These are phyloP conservation scores for Neurospora discreta DNA, from an alignment of 495 filamentous ascomycete genomes.

Conservation along the genomic window DNA sequence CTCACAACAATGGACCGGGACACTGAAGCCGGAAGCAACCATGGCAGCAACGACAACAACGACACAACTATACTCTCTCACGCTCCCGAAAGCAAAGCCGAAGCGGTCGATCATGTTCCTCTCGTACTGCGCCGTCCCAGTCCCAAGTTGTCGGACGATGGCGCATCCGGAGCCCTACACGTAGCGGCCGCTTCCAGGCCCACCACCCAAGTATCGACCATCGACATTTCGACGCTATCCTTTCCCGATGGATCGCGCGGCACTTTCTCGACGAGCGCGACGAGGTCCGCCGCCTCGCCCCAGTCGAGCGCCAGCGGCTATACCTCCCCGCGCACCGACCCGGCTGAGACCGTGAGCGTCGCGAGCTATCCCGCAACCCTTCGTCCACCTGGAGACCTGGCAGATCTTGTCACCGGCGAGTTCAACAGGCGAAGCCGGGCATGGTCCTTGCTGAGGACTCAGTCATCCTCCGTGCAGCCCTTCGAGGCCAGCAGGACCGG, in stretches of 20 bases:
- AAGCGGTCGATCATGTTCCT: conserved; percentile 10
- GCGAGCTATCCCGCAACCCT: conserved; percentile 70
- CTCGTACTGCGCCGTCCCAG: conserved; percentile 60
- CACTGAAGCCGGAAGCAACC: conserved; percentile 6
- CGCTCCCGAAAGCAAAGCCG: background rate
- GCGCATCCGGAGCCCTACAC: conserved; percentile 12
- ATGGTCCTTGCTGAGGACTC: conserved; percentile 47
- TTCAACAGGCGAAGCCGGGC: conserved; percentile 45
- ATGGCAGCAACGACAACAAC: background rate
- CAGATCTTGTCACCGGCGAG: conserved; percentile 70
- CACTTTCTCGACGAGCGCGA: conserved; percentile 40
- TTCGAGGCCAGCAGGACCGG: conserved; percentile 38
- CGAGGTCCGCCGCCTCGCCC: conserved; percentile 25
- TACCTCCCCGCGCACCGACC: conserved; percentile 33
- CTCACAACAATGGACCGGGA: conserved; percentile 18
- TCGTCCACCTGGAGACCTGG: conserved; percentile 62
- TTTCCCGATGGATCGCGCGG: conserved; percentile 55
- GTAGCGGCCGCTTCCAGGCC: conserved; percentile 47
- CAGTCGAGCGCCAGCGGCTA: conserved; percentile 16
- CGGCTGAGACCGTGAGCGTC: conserved; percentile 73
- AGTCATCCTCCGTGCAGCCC: conserved; percentile 46
- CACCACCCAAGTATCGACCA: conserved; percentile 71
- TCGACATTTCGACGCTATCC: conserved; percentile 64
- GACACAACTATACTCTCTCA: background rate
- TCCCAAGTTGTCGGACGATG: conserved; percentile 15